Percentiles rank a stretch among this genome's conserved stretches.
phyloP scores from a whole-genome alignment of 441 rosid genomes.

The Hura crepitans region DNA sequence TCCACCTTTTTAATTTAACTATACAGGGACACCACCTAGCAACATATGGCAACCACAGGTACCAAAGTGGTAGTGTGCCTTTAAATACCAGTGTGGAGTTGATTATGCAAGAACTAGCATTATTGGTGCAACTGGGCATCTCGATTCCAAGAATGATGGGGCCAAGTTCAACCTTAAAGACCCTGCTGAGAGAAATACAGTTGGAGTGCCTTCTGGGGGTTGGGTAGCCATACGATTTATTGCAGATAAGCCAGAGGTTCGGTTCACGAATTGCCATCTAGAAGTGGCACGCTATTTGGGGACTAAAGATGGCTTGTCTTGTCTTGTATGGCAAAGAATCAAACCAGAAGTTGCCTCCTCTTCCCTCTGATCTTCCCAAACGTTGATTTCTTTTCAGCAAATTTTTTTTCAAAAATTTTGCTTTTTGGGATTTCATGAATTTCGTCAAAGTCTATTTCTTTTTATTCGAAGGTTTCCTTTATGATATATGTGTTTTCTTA shows the following conservation, averaged over 20 bases:
- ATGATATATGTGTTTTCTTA: too few species aligned
- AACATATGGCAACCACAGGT: slow-evolving; percentile 44
- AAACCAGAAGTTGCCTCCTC: slow-evolving; percentile 38
- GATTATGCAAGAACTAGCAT: slow-evolving; percentile 66
- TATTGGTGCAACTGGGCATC: slow-evolving; percentile 63
- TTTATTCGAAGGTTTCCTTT: background rate
- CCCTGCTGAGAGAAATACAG: slow-evolving; percentile 58
- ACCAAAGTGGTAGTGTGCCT: slow-evolving; percentile 39
- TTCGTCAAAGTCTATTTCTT: background rate
- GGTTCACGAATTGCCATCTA: slow-evolving; percentile 49
- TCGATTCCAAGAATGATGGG: slow-evolving; percentile 43
- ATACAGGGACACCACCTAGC: slow-evolving; percentile 61
- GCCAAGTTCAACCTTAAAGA: slow-evolving; percentile 46
- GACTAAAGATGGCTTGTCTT: slow-evolving; percentile 47
- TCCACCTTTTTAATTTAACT: slow-evolving; percentile 47
- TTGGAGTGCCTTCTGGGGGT: slow-evolving; percentile 58
- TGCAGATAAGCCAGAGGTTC: slow-evolving; percentile 56
- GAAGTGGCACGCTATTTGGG: slow-evolving; percentile 45
- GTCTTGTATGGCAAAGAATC: slow-evolving; percentile 37
- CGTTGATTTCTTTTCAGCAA: slow-evolving; percentile 24
- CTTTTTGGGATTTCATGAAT: background rate
- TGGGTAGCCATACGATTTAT: slow-evolving; percentile 58
- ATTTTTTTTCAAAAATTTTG: too few species aligned
- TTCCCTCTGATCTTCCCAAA: slow-evolving; percentile 46
- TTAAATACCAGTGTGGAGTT: slow-evolving; percentile 55